Percentiles rank a stretch among this genome's conserved stretches.
Evolutionary conservation across 345 rosid genomes (phyloP).

Genomic region (Salix viminalis): DNA sequence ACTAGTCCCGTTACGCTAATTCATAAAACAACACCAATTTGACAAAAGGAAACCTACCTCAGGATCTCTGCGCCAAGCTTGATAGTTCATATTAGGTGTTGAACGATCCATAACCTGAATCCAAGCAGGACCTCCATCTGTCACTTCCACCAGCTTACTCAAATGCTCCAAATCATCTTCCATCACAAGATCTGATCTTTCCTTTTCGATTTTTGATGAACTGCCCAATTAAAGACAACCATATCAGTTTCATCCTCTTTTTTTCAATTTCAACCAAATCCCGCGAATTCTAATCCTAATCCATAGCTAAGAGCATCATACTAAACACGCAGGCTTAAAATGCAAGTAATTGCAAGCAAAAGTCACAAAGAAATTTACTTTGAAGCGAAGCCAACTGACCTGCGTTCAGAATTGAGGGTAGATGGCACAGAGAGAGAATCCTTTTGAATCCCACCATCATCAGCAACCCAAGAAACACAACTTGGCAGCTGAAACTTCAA

Average conservation of each 20-base stretch:
- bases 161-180: slow-evolving; percentile 67
- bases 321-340: not conserved
- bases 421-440: slow-evolving; percentile 23
- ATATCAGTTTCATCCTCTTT: too few relatives aligned
- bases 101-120: slow-evolving; percentile 94
- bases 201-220: slow-evolving; percentile 31
- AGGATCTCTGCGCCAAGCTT: slow-evolving; percentile 92
- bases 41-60: slow-evolving; percentile 40
- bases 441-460: slow-evolving; percentile 24
- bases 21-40: not conserved
- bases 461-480: slow-evolving; percentile 40
- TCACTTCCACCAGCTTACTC: slow-evolving; percentile 69
- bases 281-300: not conserved
- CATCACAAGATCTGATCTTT: slow-evolving; percentile 39
- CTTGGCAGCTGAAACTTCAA: slow-evolving; percentile 53
- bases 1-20: not conserved
- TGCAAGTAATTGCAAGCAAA: not conserved
- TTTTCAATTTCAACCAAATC: not conserved
- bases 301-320: not conserved
- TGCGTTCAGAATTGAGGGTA: slow-evolving; percentile 30
- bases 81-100: slow-evolving; percentile 58
- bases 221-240: slow-evolving; percentile 25
- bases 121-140: slow-evolving; percentile 94
- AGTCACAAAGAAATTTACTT: not conserved
- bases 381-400: slow-evolving; percentile 35